phyloP scores from a whole-genome alignment of 805 yeast species.

The Clavispora vitiphila region DNA sequence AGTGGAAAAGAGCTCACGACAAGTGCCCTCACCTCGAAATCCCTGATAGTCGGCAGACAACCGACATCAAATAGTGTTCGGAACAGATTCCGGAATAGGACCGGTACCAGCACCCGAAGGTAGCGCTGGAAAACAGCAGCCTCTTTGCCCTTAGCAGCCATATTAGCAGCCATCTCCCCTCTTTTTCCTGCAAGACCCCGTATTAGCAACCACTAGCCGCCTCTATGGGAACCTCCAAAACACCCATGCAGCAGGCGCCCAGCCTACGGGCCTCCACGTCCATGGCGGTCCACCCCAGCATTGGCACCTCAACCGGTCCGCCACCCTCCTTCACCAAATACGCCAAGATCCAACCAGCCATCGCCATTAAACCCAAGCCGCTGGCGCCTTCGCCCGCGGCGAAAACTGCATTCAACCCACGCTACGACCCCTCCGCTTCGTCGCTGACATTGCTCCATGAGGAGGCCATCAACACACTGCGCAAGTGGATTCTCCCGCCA shows the following conservation, averaged over 20 bases:
- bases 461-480: conserved; percentile 49
- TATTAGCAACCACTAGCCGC: not conserved
- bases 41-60: no score
- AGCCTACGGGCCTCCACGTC: conserved; percentile 1
- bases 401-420: conserved; percentile 21
- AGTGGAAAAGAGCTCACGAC: no score
- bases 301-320: conserved; percentile 1
- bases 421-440: conserved; percentile 12
- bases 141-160: not conserved
- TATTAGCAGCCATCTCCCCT: not conserved
- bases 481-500: conserved; percentile 82
- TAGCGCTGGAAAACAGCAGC: not conserved
- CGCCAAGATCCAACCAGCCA: conserved; percentile 35
- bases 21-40: no score
- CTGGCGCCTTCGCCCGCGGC: conserved; percentile 25
- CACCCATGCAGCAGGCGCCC: conserved; percentile 1
- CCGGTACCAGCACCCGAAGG: no score
- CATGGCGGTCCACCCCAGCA: conserved; percentile 1
- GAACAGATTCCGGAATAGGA: no score
- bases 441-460: conserved; percentile 4
- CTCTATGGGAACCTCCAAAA: not conserved
- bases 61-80: no score
- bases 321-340: conserved; percentile 18
- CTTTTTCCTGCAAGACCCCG: not conserved
- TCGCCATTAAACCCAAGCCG: conserved; percentile 34